Percentiles rank a stretch among this genome's conserved stretches.
These are phyloP conservation scores for Sphaerobolus stellatus DNA, from an alignment of 1,284 basidiomycete genomes.

Conservation along the genomic window DNA sequence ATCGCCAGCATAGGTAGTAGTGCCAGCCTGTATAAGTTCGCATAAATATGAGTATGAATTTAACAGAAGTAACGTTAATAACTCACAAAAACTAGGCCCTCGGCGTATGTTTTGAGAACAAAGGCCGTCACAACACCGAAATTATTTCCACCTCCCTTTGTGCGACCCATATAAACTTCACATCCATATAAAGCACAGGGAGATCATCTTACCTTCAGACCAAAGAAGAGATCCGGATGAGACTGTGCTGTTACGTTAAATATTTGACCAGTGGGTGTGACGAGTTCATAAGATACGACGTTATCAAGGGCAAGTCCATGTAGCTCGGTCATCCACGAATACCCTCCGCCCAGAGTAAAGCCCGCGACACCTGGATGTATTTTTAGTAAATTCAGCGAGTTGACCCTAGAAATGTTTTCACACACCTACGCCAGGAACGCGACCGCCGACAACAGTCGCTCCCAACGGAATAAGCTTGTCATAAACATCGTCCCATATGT, in stretches of 20 bases:
- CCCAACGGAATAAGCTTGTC: constrained; percentile 14
- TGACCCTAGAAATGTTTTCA: background rate
- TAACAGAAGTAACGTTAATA: background rate
- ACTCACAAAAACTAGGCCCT: background rate
- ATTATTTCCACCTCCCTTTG: constrained; percentile 10
- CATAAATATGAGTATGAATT: too few relatives aligned
- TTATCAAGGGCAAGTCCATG: constrained; percentile 23
- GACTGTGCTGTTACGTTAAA: constrained; percentile 32
- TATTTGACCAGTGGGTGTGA: constrained; percentile 21
- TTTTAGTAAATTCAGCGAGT: background rate
- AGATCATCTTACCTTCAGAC: too few relatives aligned
- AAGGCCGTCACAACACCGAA: constrained; percentile 12
- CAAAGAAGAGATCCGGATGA: constrained; percentile 12
- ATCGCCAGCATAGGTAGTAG: background rate
- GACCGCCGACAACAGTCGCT: constrained; percentile 22
- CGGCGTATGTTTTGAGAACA: background rate
- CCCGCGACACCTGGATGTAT: background rate
- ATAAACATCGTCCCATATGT: constrained; percentile 27
- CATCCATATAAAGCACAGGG: too few relatives aligned
- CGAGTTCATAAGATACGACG: constrained; percentile 19
- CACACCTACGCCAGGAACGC: constrained; percentile 20
- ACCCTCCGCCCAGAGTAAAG: constrained; percentile 15
- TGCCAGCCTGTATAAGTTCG: background rate
- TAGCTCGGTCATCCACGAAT: constrained; percentile 22
- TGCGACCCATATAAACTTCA: too few relatives aligned